Conservation (phyloP, 2,329 filamentous ascomycete genomes). For the Tolypocladium ovalisporum region DNA sequence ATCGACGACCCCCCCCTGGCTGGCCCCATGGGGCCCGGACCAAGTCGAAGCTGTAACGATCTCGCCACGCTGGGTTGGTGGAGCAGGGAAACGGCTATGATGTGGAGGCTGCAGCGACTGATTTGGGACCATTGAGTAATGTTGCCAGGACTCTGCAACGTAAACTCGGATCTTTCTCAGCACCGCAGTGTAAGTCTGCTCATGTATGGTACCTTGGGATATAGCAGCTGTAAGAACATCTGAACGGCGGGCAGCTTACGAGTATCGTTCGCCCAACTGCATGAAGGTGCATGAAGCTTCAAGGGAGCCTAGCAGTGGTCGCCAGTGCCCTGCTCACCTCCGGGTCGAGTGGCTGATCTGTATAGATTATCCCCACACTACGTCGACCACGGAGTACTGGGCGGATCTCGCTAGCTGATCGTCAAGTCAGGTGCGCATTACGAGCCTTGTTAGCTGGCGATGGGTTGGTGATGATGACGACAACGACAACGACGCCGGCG, state of each 20-base stretch:
- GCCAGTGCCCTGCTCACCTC: too few species aligned
- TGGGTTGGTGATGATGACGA: neutral
- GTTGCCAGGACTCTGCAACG: too few species aligned
- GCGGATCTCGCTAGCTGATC: neutral
- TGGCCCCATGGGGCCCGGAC: neutral
- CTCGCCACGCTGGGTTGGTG: neutral
- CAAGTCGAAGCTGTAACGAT: neutral
- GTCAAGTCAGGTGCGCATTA: neutral
- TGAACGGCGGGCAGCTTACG: too few species aligned
- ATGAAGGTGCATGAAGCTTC: neutral
- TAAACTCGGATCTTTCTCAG: too few species aligned
- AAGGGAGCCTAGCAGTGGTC: neutral
- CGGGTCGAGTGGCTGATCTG: too few species aligned
- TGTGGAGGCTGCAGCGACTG: neutral
- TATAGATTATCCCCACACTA: neutral
- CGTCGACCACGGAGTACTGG: too few species aligned
- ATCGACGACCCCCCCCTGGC: neutral
- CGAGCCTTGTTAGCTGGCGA: neutral
- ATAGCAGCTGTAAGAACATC: too few species aligned
- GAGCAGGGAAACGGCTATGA: neutral
- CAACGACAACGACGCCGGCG: neutral
- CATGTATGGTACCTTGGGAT: too few species aligned
- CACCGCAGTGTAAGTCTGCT: neutral
- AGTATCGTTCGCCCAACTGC: neutral
- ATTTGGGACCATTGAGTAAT: neutral